These are phyloP conservation scores for Scenedesmus sp. DNA, from an alignment of 163 green algal genomes.

Conservation along the genomic window DNA sequence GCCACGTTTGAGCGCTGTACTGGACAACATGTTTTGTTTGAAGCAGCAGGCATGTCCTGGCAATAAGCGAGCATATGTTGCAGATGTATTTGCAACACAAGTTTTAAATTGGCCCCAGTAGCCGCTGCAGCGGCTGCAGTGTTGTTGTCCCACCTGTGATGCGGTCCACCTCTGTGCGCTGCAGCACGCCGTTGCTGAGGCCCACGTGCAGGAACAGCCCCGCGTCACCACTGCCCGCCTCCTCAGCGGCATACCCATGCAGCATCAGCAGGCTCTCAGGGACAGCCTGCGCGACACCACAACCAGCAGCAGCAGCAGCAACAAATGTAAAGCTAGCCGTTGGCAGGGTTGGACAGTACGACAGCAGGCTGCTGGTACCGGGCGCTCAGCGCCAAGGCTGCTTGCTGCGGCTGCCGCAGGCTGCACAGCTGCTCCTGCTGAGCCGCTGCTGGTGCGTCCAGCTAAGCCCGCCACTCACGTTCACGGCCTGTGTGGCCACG, in stretches of 20 bases:
- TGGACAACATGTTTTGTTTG: too few relatives aligned
- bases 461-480: slow-evolving; percentile 22
- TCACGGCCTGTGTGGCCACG: slow-evolving; percentile 44
- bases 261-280: slow-evolving; percentile 88
- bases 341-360: background rate
- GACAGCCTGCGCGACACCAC: slow-evolving; percentile 46
- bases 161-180: slow-evolving; percentile 89
- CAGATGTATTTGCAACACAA: background rate
- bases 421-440: background rate
- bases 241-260: slow-evolving; percentile 61
- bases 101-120: too few relatives aligned
- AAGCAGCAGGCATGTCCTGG: background rate
- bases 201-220: slow-evolving; percentile 94
- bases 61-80: background rate
- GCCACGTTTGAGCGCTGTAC: too few relatives aligned
- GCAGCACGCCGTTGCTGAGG: slow-evolving; percentile 94
- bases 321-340: background rate
- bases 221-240: slow-evolving; percentile 60
- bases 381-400: background rate
- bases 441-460: background rate
- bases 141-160: slow-evolving; percentile 34
- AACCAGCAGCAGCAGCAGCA: background rate
- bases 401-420: background rate
- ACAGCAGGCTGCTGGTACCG: background rate
- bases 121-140: background rate